These are phyloP conservation scores for Sanguinoderma infundibulare DNA, from an alignment of 1,284 basidiomycete genomes.

Conservation along the genomic window DNA sequence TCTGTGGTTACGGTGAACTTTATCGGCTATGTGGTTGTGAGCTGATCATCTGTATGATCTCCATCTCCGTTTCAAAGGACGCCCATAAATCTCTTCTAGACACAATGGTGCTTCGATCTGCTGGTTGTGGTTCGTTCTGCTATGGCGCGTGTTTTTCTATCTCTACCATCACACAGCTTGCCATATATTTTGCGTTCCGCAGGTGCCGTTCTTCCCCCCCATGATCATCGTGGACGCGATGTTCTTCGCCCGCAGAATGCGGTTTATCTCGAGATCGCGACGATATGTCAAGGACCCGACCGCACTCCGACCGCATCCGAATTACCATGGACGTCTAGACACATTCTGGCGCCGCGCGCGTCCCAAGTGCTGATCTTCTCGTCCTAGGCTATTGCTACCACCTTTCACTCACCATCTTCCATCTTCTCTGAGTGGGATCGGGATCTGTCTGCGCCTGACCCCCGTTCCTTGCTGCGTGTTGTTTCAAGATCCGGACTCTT, in stretches of 20 bases:
- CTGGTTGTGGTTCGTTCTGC: background rate
- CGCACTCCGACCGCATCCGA: background rate
- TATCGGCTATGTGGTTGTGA: background rate
- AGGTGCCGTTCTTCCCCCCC: background rate
- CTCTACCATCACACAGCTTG: background rate
- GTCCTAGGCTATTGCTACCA: background rate
- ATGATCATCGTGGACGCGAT: background rate
- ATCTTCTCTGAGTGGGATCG: background rate
- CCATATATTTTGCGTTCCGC: background rate
- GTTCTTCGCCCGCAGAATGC: background rate
- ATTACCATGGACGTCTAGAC: background rate
- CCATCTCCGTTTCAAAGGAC: background rate
- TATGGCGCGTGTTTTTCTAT: background rate
- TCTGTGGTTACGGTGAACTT: background rate
- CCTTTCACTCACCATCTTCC: background rate
- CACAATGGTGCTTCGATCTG: background rate
- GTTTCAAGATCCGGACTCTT: background rate
- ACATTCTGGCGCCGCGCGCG: background rate
- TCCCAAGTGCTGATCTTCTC: background rate
- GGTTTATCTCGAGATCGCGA: background rate
- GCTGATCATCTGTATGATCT: background rate
- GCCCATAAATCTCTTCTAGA: background rate
- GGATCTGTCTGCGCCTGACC: background rate
- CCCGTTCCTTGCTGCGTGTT: background rate
- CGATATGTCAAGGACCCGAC: background rate